Evolutionary conservation across 257 asterid species (phyloP), one percentile per base, ranked within the genome.

Genomic region (Perilla frutescens): DNA sequence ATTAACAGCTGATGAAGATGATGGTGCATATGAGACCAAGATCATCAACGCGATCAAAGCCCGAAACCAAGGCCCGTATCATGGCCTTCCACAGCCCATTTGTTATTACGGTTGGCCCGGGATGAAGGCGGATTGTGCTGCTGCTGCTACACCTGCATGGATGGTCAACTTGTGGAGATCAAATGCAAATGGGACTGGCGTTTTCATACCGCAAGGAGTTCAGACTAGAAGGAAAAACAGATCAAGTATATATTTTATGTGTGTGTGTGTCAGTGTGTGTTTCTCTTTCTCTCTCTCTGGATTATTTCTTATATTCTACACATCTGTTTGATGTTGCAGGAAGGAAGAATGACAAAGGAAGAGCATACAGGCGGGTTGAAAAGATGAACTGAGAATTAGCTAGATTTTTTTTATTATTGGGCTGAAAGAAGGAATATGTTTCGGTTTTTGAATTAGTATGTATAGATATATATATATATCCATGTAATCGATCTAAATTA

Each of bases 131-230:
- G 77, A 58, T 15, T 72, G 69, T 9, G 79, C 73, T 66, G 64
- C 53, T 3, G 77, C 90, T 9, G 79, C 53, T 3, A 77, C 90
- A 2, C 96, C 91, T 40, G 70, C 81, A 10, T 89, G 93, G 93
- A 71, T 87, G 12, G 37, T 79, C 59, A 82, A 81, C 73, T 64
- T 87, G 83, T 90, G 97, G 97, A 84, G 85, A 68, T 20, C 26
- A 20, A 74, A 81, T 20, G 92, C 88, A 1, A 84, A 73, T 72
- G 97, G 96, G 13, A 90, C 98, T 0, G 97, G 98, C 4, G 97
- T 93, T 55, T 90, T 90, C 82, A 90, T 90, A 43, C 98, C 98
- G 10, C 96, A 84, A 62, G 68, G 34, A 34, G 60, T 72, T 29
- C 82, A 60, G 10, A 31, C 66, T 41, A 69, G 71, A 47, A 76